Evolutionary conservation across 768 basidiomycete genomes (phyloP).

Genomic region (Leucocoprinus leucothites): DNA sequence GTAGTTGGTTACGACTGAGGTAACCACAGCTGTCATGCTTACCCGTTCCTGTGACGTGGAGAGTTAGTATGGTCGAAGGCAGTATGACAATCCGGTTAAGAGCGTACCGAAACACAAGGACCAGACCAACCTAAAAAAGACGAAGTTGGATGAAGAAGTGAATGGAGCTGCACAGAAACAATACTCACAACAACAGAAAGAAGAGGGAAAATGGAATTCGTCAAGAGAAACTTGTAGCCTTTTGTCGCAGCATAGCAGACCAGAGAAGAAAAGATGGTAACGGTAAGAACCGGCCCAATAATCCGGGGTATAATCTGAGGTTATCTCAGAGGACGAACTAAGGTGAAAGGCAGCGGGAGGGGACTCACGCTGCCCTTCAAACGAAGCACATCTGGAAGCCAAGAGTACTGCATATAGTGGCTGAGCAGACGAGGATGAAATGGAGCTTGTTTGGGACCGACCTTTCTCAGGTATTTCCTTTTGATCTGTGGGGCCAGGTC

Average conservation of each 20-base stretch:
- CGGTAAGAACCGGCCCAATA: conserved; percentile 78
- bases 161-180: conserved; percentile 1
- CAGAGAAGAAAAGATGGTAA: conserved; percentile 68
- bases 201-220: conserved; percentile 84
- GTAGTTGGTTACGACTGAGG: neutral
- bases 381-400: conserved; percentile 86
- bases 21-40: conserved; percentile 17
- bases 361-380: conserved; percentile 77
- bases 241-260: conserved; percentile 57
- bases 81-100: neutral
- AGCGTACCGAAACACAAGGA: conserved; percentile 80
- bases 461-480: conserved; percentile 53
- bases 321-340: conserved; percentile 3
- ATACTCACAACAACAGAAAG: conserved; percentile 82
- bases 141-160: conserved; percentile 1
- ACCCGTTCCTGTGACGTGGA: conserved; percentile 57
- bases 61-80: neutral
- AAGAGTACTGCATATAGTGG: conserved; percentile 59
- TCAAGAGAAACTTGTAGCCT: conserved; percentile 60
- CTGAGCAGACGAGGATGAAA: neutral
- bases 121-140: conserved; percentile 68
- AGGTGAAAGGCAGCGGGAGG: neutral
- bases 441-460: conserved; percentile 13
- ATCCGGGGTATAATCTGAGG: conserved; percentile 66
- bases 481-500: conserved; percentile 41